Percentiles rank a stretch among this genome's conserved stretches.
These are phyloP conservation scores for Fusarium domesticum DNA, from an alignment of 2,329 filamentous ascomycete genomes.

Conservation along the genomic window DNA sequence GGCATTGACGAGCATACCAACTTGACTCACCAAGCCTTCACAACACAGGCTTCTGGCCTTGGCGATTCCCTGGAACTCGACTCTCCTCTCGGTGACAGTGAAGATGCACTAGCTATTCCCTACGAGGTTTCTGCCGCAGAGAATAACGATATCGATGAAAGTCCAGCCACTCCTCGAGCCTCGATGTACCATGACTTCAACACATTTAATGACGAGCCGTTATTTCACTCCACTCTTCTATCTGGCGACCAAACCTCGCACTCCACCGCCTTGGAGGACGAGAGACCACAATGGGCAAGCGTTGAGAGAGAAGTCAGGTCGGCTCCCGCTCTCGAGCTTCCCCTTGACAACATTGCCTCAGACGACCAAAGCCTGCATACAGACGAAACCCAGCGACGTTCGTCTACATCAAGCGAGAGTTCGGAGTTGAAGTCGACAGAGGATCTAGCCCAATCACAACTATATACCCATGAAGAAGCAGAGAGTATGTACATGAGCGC, in stretches of 20 bases:
- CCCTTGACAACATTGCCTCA: slow-evolving; percentile 16
- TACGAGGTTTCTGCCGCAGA: slow-evolving; percentile 46
- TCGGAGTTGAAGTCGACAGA: slow-evolving; percentile 31
- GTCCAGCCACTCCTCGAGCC: slow-evolving; percentile 52
- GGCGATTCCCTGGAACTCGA: slow-evolving; percentile 23
- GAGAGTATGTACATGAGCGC: slow-evolving; percentile 86
- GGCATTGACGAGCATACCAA: slow-evolving; percentile 16
- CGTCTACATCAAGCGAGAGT: slow-evolving; percentile 15
- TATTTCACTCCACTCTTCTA: slow-evolving; percentile 31
- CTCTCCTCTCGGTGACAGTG: slow-evolving; percentile 46
- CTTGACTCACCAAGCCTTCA: slow-evolving; percentile 26
- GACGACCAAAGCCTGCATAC: slow-evolving; percentile 6
- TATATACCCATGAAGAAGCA: slow-evolving; percentile 77
- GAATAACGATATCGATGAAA: slow-evolving; percentile 37
- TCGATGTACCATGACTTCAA: slow-evolving; percentile 43
- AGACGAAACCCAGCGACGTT: slow-evolving; percentile 9
- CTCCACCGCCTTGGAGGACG: slow-evolving; percentile 17
- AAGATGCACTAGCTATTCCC: slow-evolving; percentile 55
- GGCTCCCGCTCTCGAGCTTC: slow-evolving; percentile 18
- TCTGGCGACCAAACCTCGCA: slow-evolving; percentile 13
- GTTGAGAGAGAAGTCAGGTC: slow-evolving; percentile 20
- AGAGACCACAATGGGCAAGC: slow-evolving; percentile 20
- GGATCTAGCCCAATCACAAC: slow-evolving; percentile 60
- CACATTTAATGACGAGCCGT: slow-evolving; percentile 25
- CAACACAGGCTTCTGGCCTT: slow-evolving; percentile 21